Conservation (phyloP, 2,329 filamentous ascomycete species). For the Aspergillus latus region DNA sequence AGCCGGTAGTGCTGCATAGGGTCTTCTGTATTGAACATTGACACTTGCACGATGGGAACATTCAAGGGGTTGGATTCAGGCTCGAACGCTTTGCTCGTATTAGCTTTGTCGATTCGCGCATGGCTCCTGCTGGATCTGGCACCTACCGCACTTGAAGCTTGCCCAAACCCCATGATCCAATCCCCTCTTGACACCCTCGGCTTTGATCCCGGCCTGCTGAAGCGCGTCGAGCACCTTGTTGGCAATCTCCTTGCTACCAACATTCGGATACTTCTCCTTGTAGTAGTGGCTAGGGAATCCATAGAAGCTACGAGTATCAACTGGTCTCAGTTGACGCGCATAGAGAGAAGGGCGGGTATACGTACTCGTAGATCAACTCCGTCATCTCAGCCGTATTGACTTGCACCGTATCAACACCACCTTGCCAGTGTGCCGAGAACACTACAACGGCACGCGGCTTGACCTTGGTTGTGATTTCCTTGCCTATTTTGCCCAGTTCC, state of each 20-base stretch:
- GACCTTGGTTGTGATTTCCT: constrained; percentile 68
- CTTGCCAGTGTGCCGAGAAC: constrained; percentile 78
- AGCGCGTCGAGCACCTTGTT: constrained; percentile 58
- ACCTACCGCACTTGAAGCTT: constrained; percentile 58
- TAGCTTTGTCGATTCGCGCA: neutral
- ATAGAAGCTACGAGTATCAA: constrained; percentile 56
- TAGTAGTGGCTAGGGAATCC: constrained; percentile 71
- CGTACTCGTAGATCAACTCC: constrained; percentile 68
- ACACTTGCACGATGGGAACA: constrained; percentile 71
- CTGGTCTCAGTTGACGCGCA: neutral
- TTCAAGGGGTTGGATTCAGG: constrained; percentile 61
- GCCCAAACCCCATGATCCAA: constrained; percentile 76
- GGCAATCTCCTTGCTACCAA: constrained; percentile 61
- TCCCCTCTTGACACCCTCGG: constrained; percentile 61
- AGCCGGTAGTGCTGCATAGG: constrained; percentile 66
- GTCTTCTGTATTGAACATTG: constrained; percentile 65
- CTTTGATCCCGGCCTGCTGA: constrained; percentile 57
- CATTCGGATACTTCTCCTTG: constrained; percentile 64
- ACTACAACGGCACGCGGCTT: constrained; percentile 72
- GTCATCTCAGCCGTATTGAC: constrained; percentile 66
- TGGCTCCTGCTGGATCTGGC: neutral
- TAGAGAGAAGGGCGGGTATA: neutral
- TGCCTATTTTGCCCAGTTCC: constrained; percentile 64
- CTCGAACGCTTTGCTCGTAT: constrained; percentile 53
- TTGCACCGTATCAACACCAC: constrained; percentile 54